Evolutionary conservation across 2,329 filamentous ascomycete genomes (phyloP), one percentile per base, ranked within the genome.

Genomic region (Orbilia javanica): DNA sequence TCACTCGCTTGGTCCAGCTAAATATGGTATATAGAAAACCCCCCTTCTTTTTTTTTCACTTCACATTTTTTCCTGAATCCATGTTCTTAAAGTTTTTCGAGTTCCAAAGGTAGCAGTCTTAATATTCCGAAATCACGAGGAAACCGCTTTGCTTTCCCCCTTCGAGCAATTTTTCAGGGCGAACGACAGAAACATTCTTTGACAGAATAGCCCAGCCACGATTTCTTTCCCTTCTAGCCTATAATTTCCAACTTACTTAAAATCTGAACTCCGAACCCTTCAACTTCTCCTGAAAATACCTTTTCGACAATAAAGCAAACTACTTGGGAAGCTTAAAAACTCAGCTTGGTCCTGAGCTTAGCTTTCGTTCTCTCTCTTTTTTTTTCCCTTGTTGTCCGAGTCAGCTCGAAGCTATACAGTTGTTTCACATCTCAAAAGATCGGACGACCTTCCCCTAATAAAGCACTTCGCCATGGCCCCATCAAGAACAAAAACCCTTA

Each of bases 1-100:
- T 57, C 48, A 39, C 69, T 73, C 69, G 66, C 66, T 77, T 65
- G 42, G 60, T 57, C 66, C 66, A 71, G 48, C 73, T 77, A 77
- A 77, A 70, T 71, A 66, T 71, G 73, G 73, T 60, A 42, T 60
- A 60, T 60, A 60, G 31, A 42, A 55, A 60, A 70, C 57, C 65
- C 64, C 52, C 64, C 39, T 52, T 65, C 29, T 52, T 53, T 60
- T 57, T 55, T 42, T 53, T 60, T 46, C 39, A 39, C 55, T 69
- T 75, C 64, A 66, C 46, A 50, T 44, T 44, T 44, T 44, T 42
- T 44, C 11, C 15, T 44, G n/a, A 29, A 75, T 44, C 50, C 50
- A 18, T 34, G 22, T 42, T 60, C 55, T 60, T 42, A 42, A 60
- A 60, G 34, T 27, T 42, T 20, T 27, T 27, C 18, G 10, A 42